Evolutionary conservation across 345 rosid species (phyloP).

Genomic region (Acer campestre): DNA sequence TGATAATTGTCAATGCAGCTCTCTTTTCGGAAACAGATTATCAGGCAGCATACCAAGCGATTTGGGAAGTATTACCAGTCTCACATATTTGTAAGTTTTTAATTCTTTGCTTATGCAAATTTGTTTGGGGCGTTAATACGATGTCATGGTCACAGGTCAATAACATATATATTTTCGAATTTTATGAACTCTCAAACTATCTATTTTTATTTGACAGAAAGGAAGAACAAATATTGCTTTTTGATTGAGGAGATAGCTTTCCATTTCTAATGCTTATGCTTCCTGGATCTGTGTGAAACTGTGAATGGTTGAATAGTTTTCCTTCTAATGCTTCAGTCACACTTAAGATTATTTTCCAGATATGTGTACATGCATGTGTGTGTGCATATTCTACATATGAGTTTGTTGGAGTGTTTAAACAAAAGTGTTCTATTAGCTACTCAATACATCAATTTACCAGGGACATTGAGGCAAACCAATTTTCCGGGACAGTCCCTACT

Average conservation of each 20-base stretch:
- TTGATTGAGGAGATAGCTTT: neutral
- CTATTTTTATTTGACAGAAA: neutral
- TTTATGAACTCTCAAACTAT: neutral
- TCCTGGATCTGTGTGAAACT: neutral
- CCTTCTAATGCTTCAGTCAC: neutral
- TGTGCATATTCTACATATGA: neutral
- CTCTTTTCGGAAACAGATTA: slow-evolving; percentile 42
- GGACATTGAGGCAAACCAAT: slow-evolving; percentile 61
- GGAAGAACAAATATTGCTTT: neutral
- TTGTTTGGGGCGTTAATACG: neutral
- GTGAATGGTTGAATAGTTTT: neutral
- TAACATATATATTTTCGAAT: neutral
- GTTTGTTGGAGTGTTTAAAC: neutral
- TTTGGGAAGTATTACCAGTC: slow-evolving; percentile 43
- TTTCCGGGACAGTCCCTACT: slow-evolving; percentile 55
- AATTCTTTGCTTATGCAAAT: neutral
- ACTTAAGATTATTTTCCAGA: neutral
- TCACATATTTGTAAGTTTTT: slow-evolving; percentile 40
- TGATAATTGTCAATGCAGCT: slow-evolving; percentile 28
- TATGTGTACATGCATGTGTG: neutral
- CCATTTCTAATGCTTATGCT: neutral
- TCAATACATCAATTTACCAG: slow-evolving; percentile 29
- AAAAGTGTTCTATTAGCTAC: neutral
- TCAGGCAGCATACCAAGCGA: slow-evolving; percentile 43
- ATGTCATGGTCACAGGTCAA: neutral